These are phyloP conservation scores for Thraustotheca clavata DNA, from an alignment of 352 stramenopile genomes.

Conservation along the genomic window DNA sequence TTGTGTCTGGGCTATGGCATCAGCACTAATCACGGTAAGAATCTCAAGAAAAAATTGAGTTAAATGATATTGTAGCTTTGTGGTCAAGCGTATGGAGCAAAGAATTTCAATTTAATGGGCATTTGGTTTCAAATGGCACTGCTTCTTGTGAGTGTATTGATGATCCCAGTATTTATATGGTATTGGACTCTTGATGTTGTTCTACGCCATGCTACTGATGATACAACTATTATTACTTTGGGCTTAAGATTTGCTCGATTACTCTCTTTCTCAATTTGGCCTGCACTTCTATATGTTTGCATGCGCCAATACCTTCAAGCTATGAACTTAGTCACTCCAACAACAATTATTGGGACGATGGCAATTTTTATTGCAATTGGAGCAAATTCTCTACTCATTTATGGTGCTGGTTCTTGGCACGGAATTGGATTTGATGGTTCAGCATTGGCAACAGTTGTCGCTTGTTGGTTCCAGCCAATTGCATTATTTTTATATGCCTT, in stretches of 20 bases:
- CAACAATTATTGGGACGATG: constrained; percentile 57
- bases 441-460: constrained; percentile 58
- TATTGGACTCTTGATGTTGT: constrained; percentile 60
- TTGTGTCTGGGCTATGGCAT: constrained; percentile 63
- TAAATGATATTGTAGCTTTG: constrained; percentile 31
- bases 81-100: constrained; percentile 66
- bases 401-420: constrained; percentile 34
- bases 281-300: constrained; percentile 69
- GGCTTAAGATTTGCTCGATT: constrained; percentile 64
- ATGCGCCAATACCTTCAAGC: constrained; percentile 74
- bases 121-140: constrained; percentile 73
- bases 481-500: constrained; percentile 66
- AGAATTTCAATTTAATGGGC: constrained; percentile 66
- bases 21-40: constrained; percentile 57
- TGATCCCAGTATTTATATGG: constrained; percentile 62
- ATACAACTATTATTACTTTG: constrained; percentile 51
- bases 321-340: constrained; percentile 70
- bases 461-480: constrained; percentile 70
- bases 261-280: constrained; percentile 70
- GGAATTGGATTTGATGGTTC: constrained; percentile 69
- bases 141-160: constrained; percentile 52
- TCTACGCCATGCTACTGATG: constrained; percentile 49
- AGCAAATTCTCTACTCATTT: constrained; percentile 68
- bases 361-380: constrained; percentile 53
- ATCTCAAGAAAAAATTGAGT: not conserved